Evolutionary conservation across 2,329 filamentous ascomycete genomes (phyloP).

Genomic region (Amphichorda felina): DNA sequence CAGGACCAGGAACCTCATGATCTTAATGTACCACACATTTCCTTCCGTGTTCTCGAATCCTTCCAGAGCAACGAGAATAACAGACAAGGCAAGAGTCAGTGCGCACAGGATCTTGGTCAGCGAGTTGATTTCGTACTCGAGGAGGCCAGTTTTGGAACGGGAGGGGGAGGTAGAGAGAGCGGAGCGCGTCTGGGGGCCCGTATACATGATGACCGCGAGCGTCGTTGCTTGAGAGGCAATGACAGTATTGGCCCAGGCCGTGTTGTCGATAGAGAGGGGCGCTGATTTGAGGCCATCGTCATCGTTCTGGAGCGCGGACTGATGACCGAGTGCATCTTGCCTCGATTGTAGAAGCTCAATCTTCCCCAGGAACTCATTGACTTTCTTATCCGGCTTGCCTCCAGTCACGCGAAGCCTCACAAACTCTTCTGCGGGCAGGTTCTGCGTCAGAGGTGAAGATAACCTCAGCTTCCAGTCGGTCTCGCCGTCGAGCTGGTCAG

Average conservation of each 20-base stretch:
- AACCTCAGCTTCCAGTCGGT: conserved; percentile 96
- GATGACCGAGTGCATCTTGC: conserved; percentile 32
- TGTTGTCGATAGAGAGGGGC: conserved; percentile 87
- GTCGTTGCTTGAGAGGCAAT: conserved; percentile 87
- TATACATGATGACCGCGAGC: conserved; percentile 85
- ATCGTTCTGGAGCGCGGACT: conserved; percentile 18
- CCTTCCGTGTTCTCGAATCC: conserved; percentile 59
- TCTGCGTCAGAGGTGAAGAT: conserved; percentile 76
- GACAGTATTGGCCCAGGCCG: conserved; percentile 96
- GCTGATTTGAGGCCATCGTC: conserved; percentile 40
- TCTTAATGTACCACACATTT: conserved; percentile 83
- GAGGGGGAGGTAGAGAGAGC: conserved; percentile 87
- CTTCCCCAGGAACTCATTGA: conserved; percentile 91
- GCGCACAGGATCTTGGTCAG: conserved; percentile 92
- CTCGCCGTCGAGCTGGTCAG: conserved; percentile 93
- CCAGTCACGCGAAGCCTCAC: conserved; percentile 60
- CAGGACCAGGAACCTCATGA: conserved; percentile 93
- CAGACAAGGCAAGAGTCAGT: conserved; percentile 74
- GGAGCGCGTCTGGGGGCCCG: conserved; percentile 85
- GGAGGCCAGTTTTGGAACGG: conserved; percentile 81
- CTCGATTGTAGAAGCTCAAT: conserved; percentile 57
- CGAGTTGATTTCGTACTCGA: conserved; percentile 95
- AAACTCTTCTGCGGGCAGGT: conserved; percentile 61
- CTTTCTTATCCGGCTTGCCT: conserved; percentile 82
- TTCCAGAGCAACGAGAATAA: conserved; percentile 79